Base-by-base conservation (phyloP, 2,329 filamentous ascomycete genomes). In the Botrytis cinerea region DNA sequence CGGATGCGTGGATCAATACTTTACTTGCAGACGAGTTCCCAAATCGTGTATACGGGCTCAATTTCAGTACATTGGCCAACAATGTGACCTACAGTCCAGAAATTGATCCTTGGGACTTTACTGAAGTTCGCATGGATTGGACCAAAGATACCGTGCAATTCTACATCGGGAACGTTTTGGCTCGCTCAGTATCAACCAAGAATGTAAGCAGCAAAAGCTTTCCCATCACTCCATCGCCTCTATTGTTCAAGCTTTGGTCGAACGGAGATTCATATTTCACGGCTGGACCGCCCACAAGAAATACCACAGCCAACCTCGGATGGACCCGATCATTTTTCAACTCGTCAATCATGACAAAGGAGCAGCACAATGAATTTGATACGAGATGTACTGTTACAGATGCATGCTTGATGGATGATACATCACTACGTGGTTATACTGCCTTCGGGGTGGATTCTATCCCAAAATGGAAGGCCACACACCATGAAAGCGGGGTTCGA, bases 311-410 rank as follows among this genome's bases (percentile, higher is more conserved):
- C 9, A 83, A 83, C 40, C 77, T 86, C 46, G 83, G 80, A 18
- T 86, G 84, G 83, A 81, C 83, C 25, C 82, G 85, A 32, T 79
- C 83, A 51, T 86, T 86, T 76, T 86, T 86, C 81, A 86, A 86
- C 74, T 84, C 84, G 0, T 85, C 84, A 1, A 75, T 80, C 8
- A 83, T 81, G 78, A 83, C 79, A 8, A 72, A 80, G 22, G 75
- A 80, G 22, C 75, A 76, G 9, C 77, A 76, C 32, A 59, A 73
- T 43, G 74, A 63, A 10, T 83, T 82, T 64, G 78, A 78, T 35
- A 73, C 75, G 6, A 78, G 78, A 54, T 84, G 83, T 69, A 69
- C 77, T 28, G 35, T 78, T 25, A 67, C 75, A 10, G 77, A 80
- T 54, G 81, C 82, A 14, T 84, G 83, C 72, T 78, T 76, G 4